Percentiles rank a stretch among this genome's conserved stretches.
These are phyloP conservation scores for Termitomyces sp. DNA, from an alignment of 768 basidiomycete species.

Conservation along the genomic window DNA sequence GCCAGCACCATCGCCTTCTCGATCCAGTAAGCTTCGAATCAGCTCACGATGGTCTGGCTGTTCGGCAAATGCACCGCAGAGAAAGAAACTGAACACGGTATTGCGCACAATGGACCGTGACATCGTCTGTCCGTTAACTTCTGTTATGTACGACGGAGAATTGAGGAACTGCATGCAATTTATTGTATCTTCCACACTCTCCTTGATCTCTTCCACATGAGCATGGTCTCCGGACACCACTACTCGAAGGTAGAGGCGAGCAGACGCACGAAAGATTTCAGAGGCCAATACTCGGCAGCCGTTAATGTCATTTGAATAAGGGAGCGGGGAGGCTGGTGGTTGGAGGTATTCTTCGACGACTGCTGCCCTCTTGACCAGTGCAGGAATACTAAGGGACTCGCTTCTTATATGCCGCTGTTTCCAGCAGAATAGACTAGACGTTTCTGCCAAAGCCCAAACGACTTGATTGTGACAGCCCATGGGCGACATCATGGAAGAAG, in stretches of 20 bases:
- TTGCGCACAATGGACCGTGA: slow-evolving; percentile 61
- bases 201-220: slow-evolving; percentile 53
- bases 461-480: slow-evolving; percentile 85
- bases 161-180: slow-evolving; percentile 34
- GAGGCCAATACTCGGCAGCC: slow-evolving; percentile 40
- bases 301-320: slow-evolving; percentile 14
- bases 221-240: slow-evolving; percentile 74
- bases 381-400: slow-evolving; percentile 52
- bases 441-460: slow-evolving; percentile 76
- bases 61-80: slow-evolving; percentile 67
- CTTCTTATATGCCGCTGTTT: slow-evolving; percentile 36
- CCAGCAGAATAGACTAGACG: slow-evolving; percentile 60
- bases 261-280: slow-evolving; percentile 68
- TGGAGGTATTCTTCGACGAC: slow-evolving; percentile 41
- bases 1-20: slow-evolving; percentile 54
- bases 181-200: slow-evolving; percentile 50
- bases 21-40: slow-evolving; percentile 40
- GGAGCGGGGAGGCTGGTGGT: slow-evolving; percentile 17
- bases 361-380: slow-evolving; percentile 49
- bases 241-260: slow-evolving; percentile 69
- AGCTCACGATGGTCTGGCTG: slow-evolving; percentile 32
- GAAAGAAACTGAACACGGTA: slow-evolving; percentile 74
- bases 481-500: slow-evolving; percentile 70
- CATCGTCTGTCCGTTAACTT: slow-evolving; percentile 18
- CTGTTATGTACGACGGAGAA: slow-evolving; percentile 13